Evolutionary conservation across 371 early-diverging fungal genomes (phyloP).

Genomic region (Mucor indicus): DNA sequence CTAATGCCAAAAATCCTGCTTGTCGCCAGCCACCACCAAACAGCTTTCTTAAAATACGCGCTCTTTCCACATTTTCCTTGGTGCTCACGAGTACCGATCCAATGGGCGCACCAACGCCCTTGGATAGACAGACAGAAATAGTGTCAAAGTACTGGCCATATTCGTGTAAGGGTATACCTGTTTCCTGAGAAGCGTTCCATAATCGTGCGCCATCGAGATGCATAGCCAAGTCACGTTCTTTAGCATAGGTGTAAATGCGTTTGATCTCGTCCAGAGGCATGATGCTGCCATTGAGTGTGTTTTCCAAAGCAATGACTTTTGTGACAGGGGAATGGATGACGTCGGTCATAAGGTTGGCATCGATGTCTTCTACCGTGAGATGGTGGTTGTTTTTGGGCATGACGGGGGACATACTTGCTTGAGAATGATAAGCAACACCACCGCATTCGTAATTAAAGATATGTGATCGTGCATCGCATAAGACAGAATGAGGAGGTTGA

Average conservation of each 20-base stretch:
- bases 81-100: slow-evolving; percentile 78
- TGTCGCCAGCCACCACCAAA: slow-evolving; percentile 95
- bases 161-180: slow-evolving; percentile 64
- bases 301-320: slow-evolving; percentile 77
- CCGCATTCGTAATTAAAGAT: slow-evolving; percentile 76
- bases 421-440: slow-evolving; percentile 78
- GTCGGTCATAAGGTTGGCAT: slow-evolving; percentile 24
- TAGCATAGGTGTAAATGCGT: slow-evolving; percentile 56
- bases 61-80: slow-evolving; percentile 58
- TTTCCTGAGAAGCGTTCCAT: slow-evolving; percentile 81
- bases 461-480: slow-evolving; percentile 79
- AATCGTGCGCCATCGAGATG: slow-evolving; percentile 90
- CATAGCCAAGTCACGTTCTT: slow-evolving; percentile 48
- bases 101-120: slow-evolving; percentile 86
- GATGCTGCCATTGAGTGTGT: slow-evolving; percentile 81
- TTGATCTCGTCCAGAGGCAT: slow-evolving; percentile 72
- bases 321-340: slow-evolving; percentile 24
- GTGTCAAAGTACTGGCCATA: slow-evolving; percentile 76
- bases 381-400: slow-evolving; percentile 51
- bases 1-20: slow-evolving; percentile 74
- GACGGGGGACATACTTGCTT: slow-evolving; percentile 70
- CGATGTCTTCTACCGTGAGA: slow-evolving; percentile 66
- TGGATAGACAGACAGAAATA: slow-evolving; percentile 84
- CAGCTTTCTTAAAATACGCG: slow-evolving; percentile 78
- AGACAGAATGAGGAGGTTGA: slow-evolving; percentile 78